These are phyloP conservation scores for Barnettozyma sucrosica DNA, from an alignment of 805 yeast species.

Conservation along the genomic window DNA sequence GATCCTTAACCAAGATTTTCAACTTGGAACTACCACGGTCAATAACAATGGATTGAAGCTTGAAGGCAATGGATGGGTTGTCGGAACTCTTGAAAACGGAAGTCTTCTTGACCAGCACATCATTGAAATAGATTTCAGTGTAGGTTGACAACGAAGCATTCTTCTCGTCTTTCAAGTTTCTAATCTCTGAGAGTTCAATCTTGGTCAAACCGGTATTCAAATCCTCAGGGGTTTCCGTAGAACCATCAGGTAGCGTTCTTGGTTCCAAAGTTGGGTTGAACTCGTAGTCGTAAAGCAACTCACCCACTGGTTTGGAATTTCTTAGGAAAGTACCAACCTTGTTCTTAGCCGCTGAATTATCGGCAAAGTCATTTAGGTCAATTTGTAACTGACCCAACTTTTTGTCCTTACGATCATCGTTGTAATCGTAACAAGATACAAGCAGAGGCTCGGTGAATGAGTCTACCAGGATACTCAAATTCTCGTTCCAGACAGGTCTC, in stretches of 20 bases:
- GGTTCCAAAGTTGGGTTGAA: slow-evolving; percentile 66
- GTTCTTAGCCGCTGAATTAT: slow-evolving; percentile 43
- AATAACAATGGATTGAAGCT: slow-evolving; percentile 61
- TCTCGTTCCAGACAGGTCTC: slow-evolving; percentile 83
- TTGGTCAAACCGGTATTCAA: slow-evolving; percentile 88
- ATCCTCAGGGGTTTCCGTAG: slow-evolving; percentile 81
- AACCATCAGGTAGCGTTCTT: slow-evolving; percentile 69
- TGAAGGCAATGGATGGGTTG: slow-evolving; percentile 60
- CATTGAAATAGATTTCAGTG: slow-evolving; percentile 66
- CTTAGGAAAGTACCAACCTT: slow-evolving; percentile 56
- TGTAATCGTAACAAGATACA: slow-evolving; percentile 67
- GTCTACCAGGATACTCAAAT: slow-evolving; percentile 58
- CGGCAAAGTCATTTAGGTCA: slow-evolving; percentile 62
- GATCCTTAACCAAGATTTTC: slow-evolving; percentile 60
- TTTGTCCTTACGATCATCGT: slow-evolving; percentile 76
- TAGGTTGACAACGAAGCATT: slow-evolving; percentile 55
- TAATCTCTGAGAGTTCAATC: slow-evolving; percentile 59
- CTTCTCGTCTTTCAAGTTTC: slow-evolving; percentile 30
- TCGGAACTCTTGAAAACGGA: slow-evolving; percentile 52
- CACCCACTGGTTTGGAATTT: slow-evolving; percentile 82
- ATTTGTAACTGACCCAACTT: slow-evolving; percentile 70
- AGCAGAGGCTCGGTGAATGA: slow-evolving; percentile 80
- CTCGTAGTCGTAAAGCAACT: slow-evolving; percentile 59
- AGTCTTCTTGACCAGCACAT: slow-evolving; percentile 54
- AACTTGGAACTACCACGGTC: slow-evolving; percentile 69